phyloP scores from a whole-genome alignment of 1,139 yeast species.

The Kodamaea plutei region DNA sequence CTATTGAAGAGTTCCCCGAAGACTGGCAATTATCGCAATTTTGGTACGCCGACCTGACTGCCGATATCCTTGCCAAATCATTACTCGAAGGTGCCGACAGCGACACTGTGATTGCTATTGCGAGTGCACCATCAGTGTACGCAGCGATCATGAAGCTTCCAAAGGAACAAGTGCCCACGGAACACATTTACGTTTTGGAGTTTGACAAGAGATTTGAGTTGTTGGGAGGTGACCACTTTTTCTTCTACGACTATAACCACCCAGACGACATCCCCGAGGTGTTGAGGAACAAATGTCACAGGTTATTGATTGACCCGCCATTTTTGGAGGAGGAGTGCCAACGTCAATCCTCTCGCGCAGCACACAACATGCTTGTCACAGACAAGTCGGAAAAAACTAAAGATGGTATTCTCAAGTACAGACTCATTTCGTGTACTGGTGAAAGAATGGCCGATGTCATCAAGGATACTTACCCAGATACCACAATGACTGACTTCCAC shows the following conservation, averaged over 20 bases:
- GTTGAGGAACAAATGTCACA: conserved; percentile 59
- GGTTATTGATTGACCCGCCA: conserved; percentile 86
- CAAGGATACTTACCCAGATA: conserved; percentile 57
- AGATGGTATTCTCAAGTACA: conserved; percentile 42
- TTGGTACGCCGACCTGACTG: conserved; percentile 78
- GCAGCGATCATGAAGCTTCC: conserved; percentile 68
- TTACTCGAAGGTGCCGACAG: conserved; percentile 71
- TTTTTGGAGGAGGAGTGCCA: conserved; percentile 81
- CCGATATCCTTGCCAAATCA: conserved; percentile 62
- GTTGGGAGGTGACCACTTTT: conserved; percentile 54
- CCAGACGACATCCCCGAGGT: conserved; percentile 62
- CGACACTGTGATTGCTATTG: conserved; percentile 66
- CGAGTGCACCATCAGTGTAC: conserved; percentile 89
- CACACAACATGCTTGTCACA: conserved; percentile 50
- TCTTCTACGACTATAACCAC: conserved; percentile 67
- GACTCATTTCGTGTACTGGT: conserved; percentile 75
- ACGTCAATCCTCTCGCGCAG: conserved; percentile 66
- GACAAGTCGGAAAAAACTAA: conserved; percentile 35
- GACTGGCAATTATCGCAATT: conserved; percentile 95
- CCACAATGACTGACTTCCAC: conserved; percentile 56
- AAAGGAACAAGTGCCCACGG: conserved; percentile 52
- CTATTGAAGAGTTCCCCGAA: conserved; percentile 71
- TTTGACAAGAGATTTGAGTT: conserved; percentile 71
- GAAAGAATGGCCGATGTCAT: conserved; percentile 75
- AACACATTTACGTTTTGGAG: conserved; percentile 70